These are phyloP conservation scores for Tilletia indica DNA, from an alignment of 1,284 basidiomycete species.

Conservation along the genomic window DNA sequence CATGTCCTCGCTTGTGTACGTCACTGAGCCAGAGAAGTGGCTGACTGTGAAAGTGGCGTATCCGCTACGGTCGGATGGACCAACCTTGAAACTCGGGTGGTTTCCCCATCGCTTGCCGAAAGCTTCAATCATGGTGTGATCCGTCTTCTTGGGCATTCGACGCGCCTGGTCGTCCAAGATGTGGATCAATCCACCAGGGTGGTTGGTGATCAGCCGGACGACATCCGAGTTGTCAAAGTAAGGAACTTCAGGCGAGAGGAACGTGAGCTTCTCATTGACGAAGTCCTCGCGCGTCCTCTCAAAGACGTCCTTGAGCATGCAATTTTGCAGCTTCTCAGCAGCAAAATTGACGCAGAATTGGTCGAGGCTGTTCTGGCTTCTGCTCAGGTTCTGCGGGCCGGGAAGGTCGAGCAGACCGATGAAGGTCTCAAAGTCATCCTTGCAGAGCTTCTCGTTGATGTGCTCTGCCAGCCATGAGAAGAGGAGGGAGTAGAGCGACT, in stretches of 20 bases:
- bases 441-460: slow-evolving; percentile 79
- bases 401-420: slow-evolving; percentile 94
- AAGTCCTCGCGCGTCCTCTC: slow-evolving; percentile 79
- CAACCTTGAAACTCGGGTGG: slow-evolving; percentile 72
- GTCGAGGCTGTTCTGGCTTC: slow-evolving; percentile 77
- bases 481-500: slow-evolving; percentile 86
- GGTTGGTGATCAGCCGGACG: slow-evolving; percentile 78
- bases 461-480: slow-evolving; percentile 97
- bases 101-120: slow-evolving; percentile 92
- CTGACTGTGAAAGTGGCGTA: slow-evolving; percentile 84
- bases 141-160: slow-evolving; percentile 81
- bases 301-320: slow-evolving; percentile 76
- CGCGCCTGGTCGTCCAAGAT: slow-evolving; percentile 97
- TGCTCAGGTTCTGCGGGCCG: slow-evolving; percentile 68
- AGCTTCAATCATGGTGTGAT: slow-evolving; percentile 89
- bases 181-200: slow-evolving; percentile 85
- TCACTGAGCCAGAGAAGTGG: slow-evolving; percentile 86
- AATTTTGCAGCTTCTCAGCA: slow-evolving; percentile 83
- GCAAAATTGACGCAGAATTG: slow-evolving; percentile 96
- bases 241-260: slow-evolving; percentile 69
- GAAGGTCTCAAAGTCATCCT: slow-evolving; percentile 65
- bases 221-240: slow-evolving; percentile 92
- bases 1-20: slow-evolving; percentile 85
- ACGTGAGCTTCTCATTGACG: slow-evolving; percentile 75
- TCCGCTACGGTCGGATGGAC: slow-evolving; percentile 66